A percentile compares a stretch with the other conserved stretches of the same genome.
These are phyloP conservation scores for Aspergillus puulaauensis DNA, from an alignment of 2,329 filamentous ascomycete genomes.

Conservation along the genomic window DNA sequence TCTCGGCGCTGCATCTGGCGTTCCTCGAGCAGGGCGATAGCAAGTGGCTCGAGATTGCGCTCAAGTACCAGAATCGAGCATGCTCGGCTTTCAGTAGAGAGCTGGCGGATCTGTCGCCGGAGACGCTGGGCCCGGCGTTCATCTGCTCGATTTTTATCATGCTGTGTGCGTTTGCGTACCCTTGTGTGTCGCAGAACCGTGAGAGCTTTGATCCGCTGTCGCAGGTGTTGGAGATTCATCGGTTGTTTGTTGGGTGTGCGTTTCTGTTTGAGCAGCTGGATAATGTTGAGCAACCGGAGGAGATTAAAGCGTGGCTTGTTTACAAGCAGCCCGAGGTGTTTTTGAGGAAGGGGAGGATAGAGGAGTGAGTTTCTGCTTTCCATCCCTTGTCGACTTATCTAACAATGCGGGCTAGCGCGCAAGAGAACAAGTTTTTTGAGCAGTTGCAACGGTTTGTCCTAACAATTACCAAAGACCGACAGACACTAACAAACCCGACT, in stretches of 20 bases:
- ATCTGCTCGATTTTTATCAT: slow-evolving; percentile 42
- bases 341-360: slow-evolving; percentile 3
- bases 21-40: slow-evolving; percentile 35
- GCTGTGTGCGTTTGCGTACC: slow-evolving; percentile 35
- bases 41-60: slow-evolving; percentile 35
- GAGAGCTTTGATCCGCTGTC: slow-evolving; percentile 26
- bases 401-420: neutral
- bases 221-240: slow-evolving; percentile 29
- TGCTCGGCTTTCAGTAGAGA: slow-evolving; percentile 34
- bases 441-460: slow-evolving; percentile 16
- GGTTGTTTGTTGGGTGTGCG: slow-evolving; percentile 29
- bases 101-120: slow-evolving; percentile 38
- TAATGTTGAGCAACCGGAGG: slow-evolving; percentile 21
- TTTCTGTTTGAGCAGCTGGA: slow-evolving; percentile 29
- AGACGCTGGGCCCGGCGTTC: slow-evolving; percentile 45
- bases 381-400: neutral
- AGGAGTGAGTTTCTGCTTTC: slow-evolving; percentile 5
- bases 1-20: slow-evolving; percentile 46
- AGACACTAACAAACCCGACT: slow-evolving; percentile 4
- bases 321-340: slow-evolving; percentile 17
- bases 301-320: slow-evolving; percentile 28
- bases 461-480: neutral
- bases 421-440: slow-evolving; percentile 11
- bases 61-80: slow-evolving; percentile 38
- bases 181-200: slow-evolving; percentile 26